Evolutionary conservation across 306 rosid species (phyloP).

Genomic region (Myrica gale): DNA sequence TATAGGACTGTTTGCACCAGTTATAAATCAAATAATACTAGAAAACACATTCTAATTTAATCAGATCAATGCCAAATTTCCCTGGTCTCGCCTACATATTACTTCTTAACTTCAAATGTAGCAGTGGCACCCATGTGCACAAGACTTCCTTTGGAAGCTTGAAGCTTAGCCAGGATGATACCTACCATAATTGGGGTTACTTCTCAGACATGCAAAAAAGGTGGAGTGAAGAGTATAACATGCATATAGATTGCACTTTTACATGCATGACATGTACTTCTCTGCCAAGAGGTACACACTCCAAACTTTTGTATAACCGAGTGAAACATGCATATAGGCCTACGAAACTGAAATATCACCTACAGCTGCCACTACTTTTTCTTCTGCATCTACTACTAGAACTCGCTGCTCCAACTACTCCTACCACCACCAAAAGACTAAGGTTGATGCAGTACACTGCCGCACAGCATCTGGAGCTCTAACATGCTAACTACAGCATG

Average conservation of each 20-base stretch:
- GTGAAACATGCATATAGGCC: too few relatives aligned
- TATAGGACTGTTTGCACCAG: constrained; percentile 65
- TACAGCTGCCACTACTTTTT: not conserved
- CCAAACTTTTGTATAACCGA: too few relatives aligned
- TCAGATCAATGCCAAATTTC: not conserved
- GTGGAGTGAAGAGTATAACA: not conserved
- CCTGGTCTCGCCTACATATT: not conserved
- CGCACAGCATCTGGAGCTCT: not conserved
- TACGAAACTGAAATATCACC: too few relatives aligned
- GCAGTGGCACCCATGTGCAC: not conserved
- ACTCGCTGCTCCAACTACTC: not conserved
- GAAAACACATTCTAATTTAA: not conserved
- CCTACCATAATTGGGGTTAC: not conserved
- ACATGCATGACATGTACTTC: too few relatives aligned
- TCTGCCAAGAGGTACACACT: too few relatives aligned
- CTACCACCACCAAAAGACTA: not conserved
- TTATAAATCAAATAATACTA: constrained; percentile 20
- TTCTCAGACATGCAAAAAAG: not conserved
- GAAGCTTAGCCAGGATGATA: not conserved
- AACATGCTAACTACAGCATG: not conserved
- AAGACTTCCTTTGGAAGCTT: not conserved
- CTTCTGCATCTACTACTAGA: not conserved
- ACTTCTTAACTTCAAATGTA: not conserved
- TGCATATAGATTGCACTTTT: too few relatives aligned
- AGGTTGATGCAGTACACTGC: not conserved